Percentiles rank a stretch among this genome's conserved stretches.
These are phyloP conservation scores for Tetrahymena elliotti DNA, from an alignment of 73 alveolate genomes.

Conservation along the genomic window DNA sequence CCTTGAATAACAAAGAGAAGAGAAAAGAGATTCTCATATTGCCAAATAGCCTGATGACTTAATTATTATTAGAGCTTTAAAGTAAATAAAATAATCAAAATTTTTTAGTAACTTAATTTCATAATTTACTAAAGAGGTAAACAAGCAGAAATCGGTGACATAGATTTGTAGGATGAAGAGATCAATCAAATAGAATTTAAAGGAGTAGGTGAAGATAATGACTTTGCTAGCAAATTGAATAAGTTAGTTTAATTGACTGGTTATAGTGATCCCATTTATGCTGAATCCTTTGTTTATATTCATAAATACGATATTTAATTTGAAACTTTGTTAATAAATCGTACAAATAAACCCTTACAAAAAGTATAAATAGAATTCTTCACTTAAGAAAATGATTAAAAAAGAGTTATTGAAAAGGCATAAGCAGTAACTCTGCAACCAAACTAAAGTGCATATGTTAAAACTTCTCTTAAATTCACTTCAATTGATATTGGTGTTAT, in stretches of 20 bases:
- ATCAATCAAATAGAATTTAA: constrained; percentile 4
- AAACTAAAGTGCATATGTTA: constrained; percentile 52
- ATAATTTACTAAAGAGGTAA: neutral
- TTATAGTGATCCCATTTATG: constrained; percentile 86
- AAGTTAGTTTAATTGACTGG: constrained; percentile 75
- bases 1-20: neutral
- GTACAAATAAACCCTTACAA: constrained; percentile 76
- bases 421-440: constrained; percentile 70
- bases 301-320: constrained; percentile 79
- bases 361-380: constrained; percentile 72
- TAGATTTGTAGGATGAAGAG: constrained; percentile 64
- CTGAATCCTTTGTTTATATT: constrained; percentile 78
- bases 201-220: constrained; percentile 38
- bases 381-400: constrained; percentile 77
- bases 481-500: constrained; percentile 84
- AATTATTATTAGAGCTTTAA: constrained; percentile 59
- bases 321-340: constrained; percentile 69
- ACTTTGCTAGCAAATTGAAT: constrained; percentile 19
- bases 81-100: constrained; percentile 11
- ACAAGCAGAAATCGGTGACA: constrained; percentile 47
- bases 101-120: neutral
- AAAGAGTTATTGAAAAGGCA: constrained; percentile 74
- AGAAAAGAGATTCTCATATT: neutral
- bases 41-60: constrained; percentile 50
- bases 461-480: constrained; percentile 72